These are phyloP conservation scores for Saccharomycopsis capsularis DNA, from an alignment of 805 yeast species.

Conservation along the genomic window DNA sequence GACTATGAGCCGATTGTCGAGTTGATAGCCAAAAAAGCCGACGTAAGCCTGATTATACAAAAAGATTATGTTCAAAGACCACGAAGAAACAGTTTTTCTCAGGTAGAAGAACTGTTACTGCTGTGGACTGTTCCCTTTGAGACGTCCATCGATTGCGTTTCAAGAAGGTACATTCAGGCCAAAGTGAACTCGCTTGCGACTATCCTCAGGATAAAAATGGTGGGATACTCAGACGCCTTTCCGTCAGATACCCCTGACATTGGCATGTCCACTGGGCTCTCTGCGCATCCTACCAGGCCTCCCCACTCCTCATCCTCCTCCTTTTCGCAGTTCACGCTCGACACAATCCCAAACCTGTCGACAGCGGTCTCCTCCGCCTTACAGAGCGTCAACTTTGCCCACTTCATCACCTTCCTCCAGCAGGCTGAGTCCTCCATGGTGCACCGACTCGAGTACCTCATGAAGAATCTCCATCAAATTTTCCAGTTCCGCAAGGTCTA, in stretches of 20 bases:
- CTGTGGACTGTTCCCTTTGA: slow-evolving; percentile 22
- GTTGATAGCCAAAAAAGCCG: not conserved
- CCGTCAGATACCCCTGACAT: too few relatives aligned
- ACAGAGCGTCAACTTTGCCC: too few relatives aligned
- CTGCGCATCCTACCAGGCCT: too few relatives aligned
- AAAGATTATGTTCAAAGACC: too few relatives aligned
- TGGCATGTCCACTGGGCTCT: too few relatives aligned
- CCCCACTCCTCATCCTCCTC: too few relatives aligned
- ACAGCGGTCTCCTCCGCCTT: too few relatives aligned
- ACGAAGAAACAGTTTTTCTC: slow-evolving; percentile 34
- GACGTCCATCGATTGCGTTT: slow-evolving; percentile 8
- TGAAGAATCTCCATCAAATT: slow-evolving; percentile 6
- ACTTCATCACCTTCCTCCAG: slow-evolving; percentile 7
- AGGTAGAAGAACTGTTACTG: slow-evolving; percentile 24
- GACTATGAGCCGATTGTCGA: slow-evolving; percentile 24
- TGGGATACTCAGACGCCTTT: too few relatives aligned
- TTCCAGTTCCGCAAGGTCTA: slow-evolving; percentile 22
- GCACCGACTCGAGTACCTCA: slow-evolving; percentile 9
- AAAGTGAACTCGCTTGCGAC: too few relatives aligned
- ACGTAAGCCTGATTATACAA: slow-evolving; percentile 12
- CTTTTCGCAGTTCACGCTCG: too few relatives aligned
- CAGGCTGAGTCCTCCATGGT: not conserved
- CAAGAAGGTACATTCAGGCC: slow-evolving; percentile 1
- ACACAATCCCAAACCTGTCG: too few relatives aligned
- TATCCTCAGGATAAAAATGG: too few relatives aligned